phyloP scores from a whole-genome alignment of 2,329 filamentous ascomycete species.

The Leptoxyphium fumago region DNA sequence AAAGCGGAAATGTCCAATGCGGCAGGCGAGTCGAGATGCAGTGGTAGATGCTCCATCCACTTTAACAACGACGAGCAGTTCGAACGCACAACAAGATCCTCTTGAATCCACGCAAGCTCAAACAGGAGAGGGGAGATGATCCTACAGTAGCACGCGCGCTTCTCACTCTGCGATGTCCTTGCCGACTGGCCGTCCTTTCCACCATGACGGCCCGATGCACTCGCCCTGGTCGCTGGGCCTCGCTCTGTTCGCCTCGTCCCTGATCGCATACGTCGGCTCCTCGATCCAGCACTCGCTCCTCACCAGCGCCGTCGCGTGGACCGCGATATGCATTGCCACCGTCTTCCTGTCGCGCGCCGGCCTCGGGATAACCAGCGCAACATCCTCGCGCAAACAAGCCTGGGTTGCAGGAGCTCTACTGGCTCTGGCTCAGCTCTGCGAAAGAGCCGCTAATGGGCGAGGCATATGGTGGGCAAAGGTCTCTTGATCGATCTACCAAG shows the following conservation, averaged over 20 bases:
- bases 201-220: conserved; percentile 8
- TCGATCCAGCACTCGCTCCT: conserved; percentile 27
- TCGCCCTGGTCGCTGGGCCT: conserved; percentile 13
- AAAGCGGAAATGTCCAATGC: no score
- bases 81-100: no score
- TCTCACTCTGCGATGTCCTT: not conserved
- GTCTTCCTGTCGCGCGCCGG: conserved; percentile 18
- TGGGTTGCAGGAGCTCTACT: conserved; percentile 29
- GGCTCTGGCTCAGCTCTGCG: conserved; percentile 28
- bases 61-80: no score
- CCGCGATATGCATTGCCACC: conserved; percentile 22
- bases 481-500: not conserved
- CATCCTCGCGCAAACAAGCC: conserved; percentile 15
- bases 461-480: conserved; percentile 34
- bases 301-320: conserved; percentile 29
- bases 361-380: conserved; percentile 6
- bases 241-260: conserved; percentile 21
- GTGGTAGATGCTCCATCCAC: no score
- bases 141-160: no score
- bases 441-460: conserved; percentile 28
- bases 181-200: conserved; percentile 2
- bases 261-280: conserved; percentile 20
- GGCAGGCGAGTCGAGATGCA: no score
- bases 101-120: no score
- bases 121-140: no score